Evolutionary conservation across 2,329 filamentous ascomycete species (phyloP), one percentile per base, ranked within the genome.

Genomic region (Neospermospora avenae): DNA sequence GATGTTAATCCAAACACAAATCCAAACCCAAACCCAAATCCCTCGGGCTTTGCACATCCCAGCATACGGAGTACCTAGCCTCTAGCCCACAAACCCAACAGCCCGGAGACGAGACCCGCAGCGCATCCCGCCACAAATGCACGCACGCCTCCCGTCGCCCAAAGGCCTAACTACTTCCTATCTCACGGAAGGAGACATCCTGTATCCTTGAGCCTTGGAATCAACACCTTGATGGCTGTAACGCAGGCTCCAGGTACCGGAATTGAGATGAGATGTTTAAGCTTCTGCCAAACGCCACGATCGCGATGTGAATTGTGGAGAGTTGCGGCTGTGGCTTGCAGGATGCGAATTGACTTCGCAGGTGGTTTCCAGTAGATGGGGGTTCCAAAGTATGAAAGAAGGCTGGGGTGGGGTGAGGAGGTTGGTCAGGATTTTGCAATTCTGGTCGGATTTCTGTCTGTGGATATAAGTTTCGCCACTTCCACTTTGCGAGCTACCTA

Each of bases 141-240:
- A n/a, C 35, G 16, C 22, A n/a, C 14, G 35, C 34, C 31, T 48
- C 54, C 20, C n/a, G n/a, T n/a, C n/a, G n/a, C 44, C n/a, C 14
- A 49, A 49, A 25, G 46, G 44, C 41, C 25, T 56, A 44, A 31
- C 25, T n/a, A 24, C 14, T 25, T 31, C 34, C 41, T 25, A 41
- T 3, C 13, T 24, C 34, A 45, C 53, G 53, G 53, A 56, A 45
- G 53, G n/a, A 34, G 18, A 35, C 53, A 45, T 56, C 53, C 53
- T 37, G 35, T 20, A 51, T 51, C 48, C 34, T 22, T 52, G 16
- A 31, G 11, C 5, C 5, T 6, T 31, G 11, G 11, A 41, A 34
- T 56, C 41, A 24, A 55, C 52, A 24, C 18, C 34, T 24, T 16
- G 18, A 44, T 28, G 20, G 22, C 18, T 22, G 25, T 35, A 42